These are phyloP conservation scores for Phytophthora colocasiae DNA, from an alignment of 352 stramenopile genomes.

Conservation along the genomic window DNA sequence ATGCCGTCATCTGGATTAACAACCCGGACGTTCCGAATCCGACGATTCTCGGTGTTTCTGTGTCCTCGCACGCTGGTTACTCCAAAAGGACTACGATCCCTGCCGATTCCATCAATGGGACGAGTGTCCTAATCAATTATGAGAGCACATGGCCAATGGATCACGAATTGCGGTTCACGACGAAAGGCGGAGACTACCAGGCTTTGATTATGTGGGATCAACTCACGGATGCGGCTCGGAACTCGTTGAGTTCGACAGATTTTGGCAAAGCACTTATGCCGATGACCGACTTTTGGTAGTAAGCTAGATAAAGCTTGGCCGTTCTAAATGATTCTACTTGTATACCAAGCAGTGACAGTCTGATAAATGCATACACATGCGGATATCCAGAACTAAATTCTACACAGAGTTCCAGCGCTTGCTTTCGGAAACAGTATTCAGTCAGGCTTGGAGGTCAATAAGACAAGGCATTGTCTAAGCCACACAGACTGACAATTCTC, in stretches of 20 bases:
- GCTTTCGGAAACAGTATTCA: no score
- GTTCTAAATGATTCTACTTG: neutral
- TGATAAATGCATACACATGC: no score
- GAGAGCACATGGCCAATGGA: conserved; percentile 8
- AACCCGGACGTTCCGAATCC: conserved; percentile 11
- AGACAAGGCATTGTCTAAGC: no score
- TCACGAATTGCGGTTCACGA: conserved; percentile 16
- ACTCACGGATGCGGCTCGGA: conserved; percentile 16
- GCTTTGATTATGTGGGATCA: conserved; percentile 24
- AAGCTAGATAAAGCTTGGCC: conserved; percentile 9
- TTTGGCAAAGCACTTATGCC: conserved; percentile 31
- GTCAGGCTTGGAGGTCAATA: no score
- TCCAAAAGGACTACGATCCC: conserved; percentile 3
- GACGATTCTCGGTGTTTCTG: conserved; percentile 13
- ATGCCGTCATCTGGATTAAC: conserved; percentile 52
- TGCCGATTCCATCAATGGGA: neutral
- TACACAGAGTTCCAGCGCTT: no score
- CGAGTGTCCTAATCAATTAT: conserved; percentile 7
- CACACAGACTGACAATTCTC: no score
- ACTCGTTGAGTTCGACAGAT: conserved; percentile 22
- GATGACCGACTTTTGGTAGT: conserved; percentile 26
- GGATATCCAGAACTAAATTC: no score
- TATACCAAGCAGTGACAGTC: no score
- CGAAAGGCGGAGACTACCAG: conserved; percentile 18
- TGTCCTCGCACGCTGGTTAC: conserved; percentile 8